Evolutionary conservation across 176 grass and related monocot genomes (phyloP), one percentile per base, ranked within the genome.

Genomic region (Carex parvula): DNA sequence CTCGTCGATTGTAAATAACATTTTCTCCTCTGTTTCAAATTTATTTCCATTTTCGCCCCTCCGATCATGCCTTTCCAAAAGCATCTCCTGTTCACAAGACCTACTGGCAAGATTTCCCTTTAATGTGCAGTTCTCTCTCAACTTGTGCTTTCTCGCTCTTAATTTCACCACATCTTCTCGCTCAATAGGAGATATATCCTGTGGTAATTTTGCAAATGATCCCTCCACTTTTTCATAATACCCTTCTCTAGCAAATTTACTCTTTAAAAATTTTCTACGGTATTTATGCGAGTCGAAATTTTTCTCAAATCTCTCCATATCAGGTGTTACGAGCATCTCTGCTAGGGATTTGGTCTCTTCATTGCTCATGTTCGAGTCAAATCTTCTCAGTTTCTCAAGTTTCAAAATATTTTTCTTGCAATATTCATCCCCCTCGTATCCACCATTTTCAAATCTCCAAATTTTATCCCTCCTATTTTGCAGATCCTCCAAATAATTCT

Each of bases 11-110:
- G 61, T 54, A 30, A 83, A 83, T 52, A 83, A 20, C 35, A 65
- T 83, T 83, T 83, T 83, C 60, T 83, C 80, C 61, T 83, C 61
- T 3, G 13, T 82, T 82, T 66, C 80, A 52, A 83, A 66, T 33
- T 53, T 21, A 68, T 18, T 67, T 83, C 63, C 21, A 15, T 24
- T 52, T 65, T 6, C 5, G 14, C 5, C 80, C 61, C 61, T 68
- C 42, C 17, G 20, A 46, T 83, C 39, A 83, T 67, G 35, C 37
- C 24, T 76, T 76, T 13, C 48, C 71, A 50, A 10, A 50, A 1
- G 54, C 24, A 76, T n/a, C 13, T 71, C 67, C 32, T 71, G 17
- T 71, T 71, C 32, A 71, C 32, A 42, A 71, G 39, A 42, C 4
- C 57, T 81, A 81, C 56, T 63, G 8, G 54, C 18, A 46, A 44